Base-by-base conservation (phyloP, 1,139 yeast genomes). In the Protomyces lactucae-debilis region DNA sequence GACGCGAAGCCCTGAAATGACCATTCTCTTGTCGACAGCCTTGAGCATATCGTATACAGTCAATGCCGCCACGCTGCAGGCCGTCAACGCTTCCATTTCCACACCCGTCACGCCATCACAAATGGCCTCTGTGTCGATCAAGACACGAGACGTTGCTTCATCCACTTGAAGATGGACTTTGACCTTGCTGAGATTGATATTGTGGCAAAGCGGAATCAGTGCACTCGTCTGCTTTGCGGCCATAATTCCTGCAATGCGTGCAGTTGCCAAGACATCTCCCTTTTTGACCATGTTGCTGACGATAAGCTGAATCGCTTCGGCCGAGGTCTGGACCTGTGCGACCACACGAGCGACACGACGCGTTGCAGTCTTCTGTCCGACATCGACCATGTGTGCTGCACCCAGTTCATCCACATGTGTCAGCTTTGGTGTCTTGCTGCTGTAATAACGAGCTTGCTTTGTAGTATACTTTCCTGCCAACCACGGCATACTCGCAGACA, bases 31-130 rank as follows among this genome's bases (percentile, higher is more conserved):
- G 68, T 81, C 84, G n/a, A 79, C 81, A 0, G 83, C 83, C 69
- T 81, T 81, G 69, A 83, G 81, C 84, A 81, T 81, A 69, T 81
- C 84, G 66, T 81, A 81, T n/a, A 81, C 73, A 8, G 83, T 80
- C 39, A 78, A 72, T 54, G 81, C 70, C 0, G 81, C 73, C 8
- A 77, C 73, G 48, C 75, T 73, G 8, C 76, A 79, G 0, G 84
- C 84, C 1, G 76, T 73, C 32, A 81, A 66, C 0, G 84, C 84
- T 69, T 81, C 84, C 84, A 81, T 81, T 68, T 81, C 84, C 12
- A 81, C 84, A 0, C 84, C 84, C 0, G 84, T 81, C 64, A 77
- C 76, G 10, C 83, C 83, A 6, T 73, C 73, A 67, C 83, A 80
- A 45, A 76, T 75, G 1, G 79, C 84, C 0, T 73, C 72, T 61